Evolutionary conservation across 2,329 filamentous ascomycete genomes (phyloP), one percentile per base, ranked within the genome.

Genomic region (Nemania bipapillata): DNA sequence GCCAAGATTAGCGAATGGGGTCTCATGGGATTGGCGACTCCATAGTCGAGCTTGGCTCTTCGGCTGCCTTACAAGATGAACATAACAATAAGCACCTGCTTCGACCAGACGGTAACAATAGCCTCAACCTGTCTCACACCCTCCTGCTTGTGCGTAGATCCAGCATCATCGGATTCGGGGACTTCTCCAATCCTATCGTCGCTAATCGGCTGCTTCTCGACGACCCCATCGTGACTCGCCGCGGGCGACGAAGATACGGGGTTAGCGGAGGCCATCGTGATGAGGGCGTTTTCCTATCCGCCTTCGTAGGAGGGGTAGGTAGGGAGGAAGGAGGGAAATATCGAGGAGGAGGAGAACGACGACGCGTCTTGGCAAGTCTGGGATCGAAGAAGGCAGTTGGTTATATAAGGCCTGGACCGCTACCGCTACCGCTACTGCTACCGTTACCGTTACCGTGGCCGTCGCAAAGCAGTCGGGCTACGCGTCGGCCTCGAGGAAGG

Each of bases 101-200:
- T 78, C 55, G 75, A 77, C 55, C 54, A 83, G 28, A 81, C 74
- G 3, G 75, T 74, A 2, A 81, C 81, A 64, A 81, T 73, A 12
- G 81, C 81, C 64, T 81, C 77, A 42, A 81, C 80, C 22, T 74
- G 74, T 63, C 76, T 74, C 15, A 83, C 81, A 72, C 82, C 81
- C 26, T 76, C 76, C 66, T 82, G 80, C 68, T 79, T 80, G 37
- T 75, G 66, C 30, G 75, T 66, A 1, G 76, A 77, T 26, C 68
- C 65, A 37, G 74, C 73, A 3, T 58, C 32, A 9, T 73, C 66
- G 24, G 12, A 35, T 26, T 63, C 54, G 5, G 35, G 32, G 6
- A 67, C 37, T 12, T 63, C 63, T 22, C 32, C 47, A 22, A 66
- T 24, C 15, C 40, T 12, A 12, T 60, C 47, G 20, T 54, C 55